Percentiles rank a stretch among this genome's conserved stretches.
phyloP scores from a whole-genome alignment of 1,139 yeast species.

The Blastobotrys persicus region DNA sequence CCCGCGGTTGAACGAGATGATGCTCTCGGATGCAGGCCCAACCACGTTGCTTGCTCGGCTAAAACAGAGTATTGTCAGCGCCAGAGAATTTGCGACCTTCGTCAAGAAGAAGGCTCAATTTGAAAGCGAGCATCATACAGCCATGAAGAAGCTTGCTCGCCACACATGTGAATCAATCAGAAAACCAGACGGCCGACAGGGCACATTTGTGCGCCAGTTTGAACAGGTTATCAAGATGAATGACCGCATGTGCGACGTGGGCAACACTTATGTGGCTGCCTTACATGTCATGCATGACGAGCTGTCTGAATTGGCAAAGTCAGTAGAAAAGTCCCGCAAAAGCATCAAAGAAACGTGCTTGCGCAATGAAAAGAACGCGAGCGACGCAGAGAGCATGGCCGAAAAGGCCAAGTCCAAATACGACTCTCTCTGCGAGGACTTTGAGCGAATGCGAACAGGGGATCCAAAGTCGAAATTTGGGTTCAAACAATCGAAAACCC shows the following conservation, averaged over 20 bases:
- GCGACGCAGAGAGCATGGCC: slow-evolving; percentile 76
- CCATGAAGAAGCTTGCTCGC: slow-evolving; percentile 63
- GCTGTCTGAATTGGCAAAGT: slow-evolving; percentile 64
- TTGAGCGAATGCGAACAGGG: slow-evolving; percentile 73
- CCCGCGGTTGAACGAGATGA: slow-evolving; percentile 47
- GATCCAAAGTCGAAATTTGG: slow-evolving; percentile 78
- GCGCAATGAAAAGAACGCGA: slow-evolving; percentile 76
- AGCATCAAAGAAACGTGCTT: slow-evolving; percentile 75
- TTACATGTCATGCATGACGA: slow-evolving; percentile 86
- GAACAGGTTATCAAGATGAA: slow-evolving; percentile 73
- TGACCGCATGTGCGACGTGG: slow-evolving; percentile 70
- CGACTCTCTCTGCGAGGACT: slow-evolving; percentile 76
- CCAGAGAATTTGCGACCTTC: slow-evolving; percentile 81
- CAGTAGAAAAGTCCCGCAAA: slow-evolving; percentile 71
- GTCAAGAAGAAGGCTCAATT: slow-evolving; percentile 73
- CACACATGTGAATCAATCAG: slow-evolving; percentile 54
- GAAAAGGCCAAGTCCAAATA: slow-evolving; percentile 88
- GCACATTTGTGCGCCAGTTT: slow-evolving; percentile 65
- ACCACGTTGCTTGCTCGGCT: slow-evolving; percentile 69
- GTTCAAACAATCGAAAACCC: slow-evolving; percentile 74
- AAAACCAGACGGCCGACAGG: slow-evolving; percentile 53
- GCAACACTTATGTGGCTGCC: slow-evolving; percentile 73
- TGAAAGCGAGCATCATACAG: slow-evolving; percentile 77
- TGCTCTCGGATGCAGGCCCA: slow-evolving; percentile 56
- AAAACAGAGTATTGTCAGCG: slow-evolving; percentile 74